phyloP scores from a whole-genome alignment of 2,329 filamentous ascomycete genomes.

The Rhynchosporium secalis region DNA sequence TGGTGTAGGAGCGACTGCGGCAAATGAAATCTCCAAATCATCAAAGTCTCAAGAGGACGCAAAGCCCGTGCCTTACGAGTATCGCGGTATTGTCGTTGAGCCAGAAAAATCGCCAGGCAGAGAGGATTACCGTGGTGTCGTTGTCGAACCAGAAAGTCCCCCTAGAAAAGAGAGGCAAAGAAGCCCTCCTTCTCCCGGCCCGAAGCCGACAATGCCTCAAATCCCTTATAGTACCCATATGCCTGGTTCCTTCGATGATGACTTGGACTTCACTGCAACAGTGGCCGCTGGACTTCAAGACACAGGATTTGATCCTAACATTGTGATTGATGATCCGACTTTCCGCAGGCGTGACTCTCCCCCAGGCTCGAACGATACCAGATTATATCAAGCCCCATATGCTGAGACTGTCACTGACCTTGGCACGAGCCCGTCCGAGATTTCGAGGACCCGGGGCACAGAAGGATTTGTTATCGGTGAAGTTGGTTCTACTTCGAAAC shows the following conservation, averaged over 20 bases:
- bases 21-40: conserved; percentile 29
- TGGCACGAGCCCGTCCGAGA: conserved; percentile 29
- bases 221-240: conserved; percentile 48
- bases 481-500: conserved; percentile 44
- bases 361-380: conserved; percentile 55
- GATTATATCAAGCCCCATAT: conserved; percentile 51
- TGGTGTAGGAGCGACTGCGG: conserved; percentile 38
- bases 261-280: conserved; percentile 68
- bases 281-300: conserved; percentile 67
- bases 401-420: conserved; percentile 51
- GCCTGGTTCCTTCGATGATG: conserved; percentile 66
- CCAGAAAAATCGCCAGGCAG: conserved; percentile 22
- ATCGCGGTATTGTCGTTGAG: conserved; percentile 34
- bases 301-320: conserved; percentile 69
- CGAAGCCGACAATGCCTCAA: conserved; percentile 49
- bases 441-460: conserved; percentile 19
- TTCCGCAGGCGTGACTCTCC: conserved; percentile 66
- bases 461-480: conserved; percentile 52
- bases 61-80: conserved; percentile 30
- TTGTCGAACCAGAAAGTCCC: conserved; percentile 33
- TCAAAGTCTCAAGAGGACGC: conserved; percentile 25
- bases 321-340: conserved; percentile 65
- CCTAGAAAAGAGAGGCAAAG: conserved; percentile 34
- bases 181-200: conserved; percentile 54
- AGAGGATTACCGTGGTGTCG: conserved; percentile 31